Evolutionary conservation across 2,329 filamentous ascomycete species (phyloP).

Genomic region (Penicillium sp.): DNA sequence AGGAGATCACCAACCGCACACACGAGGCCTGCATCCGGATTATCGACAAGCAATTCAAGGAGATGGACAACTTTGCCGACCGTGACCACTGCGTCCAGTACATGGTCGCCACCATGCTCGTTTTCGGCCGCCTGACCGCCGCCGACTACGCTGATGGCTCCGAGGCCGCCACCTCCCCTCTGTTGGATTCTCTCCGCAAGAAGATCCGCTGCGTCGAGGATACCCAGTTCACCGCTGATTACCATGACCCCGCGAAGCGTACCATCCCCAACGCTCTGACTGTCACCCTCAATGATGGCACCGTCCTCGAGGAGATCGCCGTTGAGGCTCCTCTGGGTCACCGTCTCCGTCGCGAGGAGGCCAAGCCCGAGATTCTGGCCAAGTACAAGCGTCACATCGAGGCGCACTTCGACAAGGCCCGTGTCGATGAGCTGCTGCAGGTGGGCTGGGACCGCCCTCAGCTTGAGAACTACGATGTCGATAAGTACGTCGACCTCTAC

Average conservation of each 20-base stretch:
- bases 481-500: constrained; percentile 90
- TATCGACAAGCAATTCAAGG: constrained; percentile 99
- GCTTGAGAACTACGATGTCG: constrained; percentile 76
- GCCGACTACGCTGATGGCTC: constrained; percentile 89
- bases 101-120: constrained; percentile 96
- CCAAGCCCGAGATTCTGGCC: constrained; percentile 91
- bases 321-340: constrained; percentile 95
- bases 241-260: constrained; percentile 88
- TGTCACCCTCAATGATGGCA: constrained; percentile 91
- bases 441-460: constrained; percentile 70
- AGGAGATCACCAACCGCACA: constrained; percentile 86
- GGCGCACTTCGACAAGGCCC: constrained; percentile 72
- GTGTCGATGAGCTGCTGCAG: constrained; percentile 77
- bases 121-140: constrained; percentile 88
- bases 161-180: constrained; percentile 83
- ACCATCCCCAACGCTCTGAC: constrained; percentile 97
- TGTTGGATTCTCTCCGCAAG: constrained; percentile 87
- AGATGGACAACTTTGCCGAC: constrained; percentile 99
- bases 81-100: constrained; percentile 99
- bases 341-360: constrained; percentile 85
- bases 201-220: constrained; percentile 97
- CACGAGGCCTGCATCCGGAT: constrained; percentile 98
- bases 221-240: constrained; percentile 87
- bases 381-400: constrained; percentile 93
- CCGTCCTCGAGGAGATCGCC: constrained; percentile 80